phyloP scores from a whole-genome alignment of 2,329 filamentous ascomycete species.

The Fusarium hostae region DNA sequence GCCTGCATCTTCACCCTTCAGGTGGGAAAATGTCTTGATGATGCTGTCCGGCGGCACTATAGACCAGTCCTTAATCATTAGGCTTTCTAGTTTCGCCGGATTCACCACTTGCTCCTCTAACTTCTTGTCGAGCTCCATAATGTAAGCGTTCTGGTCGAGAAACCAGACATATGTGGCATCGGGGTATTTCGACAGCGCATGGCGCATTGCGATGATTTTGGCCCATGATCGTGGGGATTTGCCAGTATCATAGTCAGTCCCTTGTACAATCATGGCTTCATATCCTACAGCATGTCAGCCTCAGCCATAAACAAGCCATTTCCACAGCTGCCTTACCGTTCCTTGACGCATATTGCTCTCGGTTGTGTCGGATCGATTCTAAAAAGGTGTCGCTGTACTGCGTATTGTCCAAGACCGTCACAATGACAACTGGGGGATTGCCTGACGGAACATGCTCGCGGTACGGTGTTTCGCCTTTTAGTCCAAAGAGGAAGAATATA shows the following conservation, averaged over 20 bases:
- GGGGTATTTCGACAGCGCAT: constrained; percentile 85
- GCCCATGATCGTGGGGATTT: constrained; percentile 74
- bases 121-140: constrained; percentile 82
- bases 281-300: constrained; percentile 73
- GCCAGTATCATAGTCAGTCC: constrained; percentile 78
- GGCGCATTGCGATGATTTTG: constrained; percentile 85
- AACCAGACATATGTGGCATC: constrained; percentile 86
- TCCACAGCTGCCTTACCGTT: constrained; percentile 72
- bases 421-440: constrained; percentile 75
- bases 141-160: constrained; percentile 84
- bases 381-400: constrained; percentile 74
- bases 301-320: background rate
- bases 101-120: constrained; percentile 79
- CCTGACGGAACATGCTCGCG: constrained; percentile 60
- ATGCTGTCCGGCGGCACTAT: constrained; percentile 96
- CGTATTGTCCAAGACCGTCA: constrained; percentile 82
- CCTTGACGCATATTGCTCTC: constrained; percentile 83
- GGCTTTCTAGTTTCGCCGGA: constrained; percentile 71
- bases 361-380: constrained; percentile 81
- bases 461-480: constrained; percentile 45
- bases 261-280: constrained; percentile 81
- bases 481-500: constrained; percentile 68
- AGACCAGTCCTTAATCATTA: constrained; percentile 87
- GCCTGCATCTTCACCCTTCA: constrained; percentile 82
- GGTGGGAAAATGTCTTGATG: constrained; percentile 89